Evolutionary conservation across 2,329 filamentous ascomycete genomes (phyloP), one percentile per base, ranked within the genome.

Genomic region (Ambrosiella xylebori): DNA sequence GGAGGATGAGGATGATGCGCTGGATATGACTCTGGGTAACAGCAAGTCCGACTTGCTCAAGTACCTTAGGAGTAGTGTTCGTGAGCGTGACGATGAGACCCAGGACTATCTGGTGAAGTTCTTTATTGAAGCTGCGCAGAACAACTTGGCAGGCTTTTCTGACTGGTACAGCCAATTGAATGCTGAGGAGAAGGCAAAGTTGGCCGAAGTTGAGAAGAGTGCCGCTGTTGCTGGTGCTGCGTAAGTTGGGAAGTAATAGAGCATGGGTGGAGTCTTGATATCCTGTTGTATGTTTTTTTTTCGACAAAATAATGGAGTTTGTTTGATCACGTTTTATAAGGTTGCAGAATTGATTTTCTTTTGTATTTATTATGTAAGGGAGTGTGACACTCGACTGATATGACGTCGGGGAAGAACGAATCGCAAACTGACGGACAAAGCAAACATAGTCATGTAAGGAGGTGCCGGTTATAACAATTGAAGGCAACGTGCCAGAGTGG

Each of bases 21-120:
- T 86, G 61, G 77, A 79, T 1, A 77, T 96, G n/a, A 82, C 81
- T 47, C 73, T 85, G 11, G 82, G 77, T 2, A 71, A 76, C 35
- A 84, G 79, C 45, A 86, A 86, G 69, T 75, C 79, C 17, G 86
- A 95, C 61, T 77, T 96, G 50, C 94, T 95, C 87, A 80, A 82
- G 1, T 88, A 80, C 65, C 78, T 81, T 27, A 83, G 83, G 50
- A 76, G 76, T 13, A 75, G 76, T 57, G 75, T 66, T 51, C 80
- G 89, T 57, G 80, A 85, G 65, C 80, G 84, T 39, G 91, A 97
- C 67, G 88, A 96, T 66, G 89, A 95, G 74, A 95, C 90, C 7
- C 88, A 95, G 68, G 80, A 78, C 3, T 95, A 88, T 68, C 74
- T 97, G 52, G 77, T 81, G 1, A 81, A 90, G 12, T 96, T 95